Conservation (phyloP, 345 rosid genomes). For the Laguncularia racemosa region DNA sequence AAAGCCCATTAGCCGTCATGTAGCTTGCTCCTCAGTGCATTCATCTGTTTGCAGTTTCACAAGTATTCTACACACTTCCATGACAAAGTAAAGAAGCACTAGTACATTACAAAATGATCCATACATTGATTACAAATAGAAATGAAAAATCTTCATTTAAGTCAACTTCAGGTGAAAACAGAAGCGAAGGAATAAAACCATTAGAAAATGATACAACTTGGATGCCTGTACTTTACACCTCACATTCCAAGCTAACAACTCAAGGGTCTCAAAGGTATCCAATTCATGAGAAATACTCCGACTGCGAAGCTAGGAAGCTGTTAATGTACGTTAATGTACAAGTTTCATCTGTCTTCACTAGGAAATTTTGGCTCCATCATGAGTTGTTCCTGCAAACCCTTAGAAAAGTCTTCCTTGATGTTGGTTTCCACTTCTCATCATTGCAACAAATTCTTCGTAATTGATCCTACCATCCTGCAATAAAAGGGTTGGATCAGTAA, state of each 20-base stretch:
- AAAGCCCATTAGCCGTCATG: no score
- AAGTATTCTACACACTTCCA: no score
- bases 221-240: neutral
- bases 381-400: neutral
- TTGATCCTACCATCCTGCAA: slow-evolving; percentile 84
- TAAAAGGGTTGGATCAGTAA: neutral
- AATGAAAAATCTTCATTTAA: neutral
- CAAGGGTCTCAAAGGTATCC: neutral
- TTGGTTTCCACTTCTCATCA: slow-evolving; percentile 86
- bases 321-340: no score
- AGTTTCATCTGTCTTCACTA: no score
- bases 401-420: slow-evolving; percentile 43
- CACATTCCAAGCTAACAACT: slow-evolving; percentile 1
- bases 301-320: no score
- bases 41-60: no score
- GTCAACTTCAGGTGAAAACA: no score
- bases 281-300: neutral
- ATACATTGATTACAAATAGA: neutral
- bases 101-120: no score
- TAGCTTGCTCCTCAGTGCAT: no score
- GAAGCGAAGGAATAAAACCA: neutral
- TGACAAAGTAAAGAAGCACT: no score
- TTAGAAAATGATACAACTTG: neutral
- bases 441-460: slow-evolving; percentile 69
- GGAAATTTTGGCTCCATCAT: neutral